Evolutionary conservation across 169 alveolate genomes (phyloP), one percentile per base, ranked within the genome.

Genomic region (Eimeria falciformis): DNA sequence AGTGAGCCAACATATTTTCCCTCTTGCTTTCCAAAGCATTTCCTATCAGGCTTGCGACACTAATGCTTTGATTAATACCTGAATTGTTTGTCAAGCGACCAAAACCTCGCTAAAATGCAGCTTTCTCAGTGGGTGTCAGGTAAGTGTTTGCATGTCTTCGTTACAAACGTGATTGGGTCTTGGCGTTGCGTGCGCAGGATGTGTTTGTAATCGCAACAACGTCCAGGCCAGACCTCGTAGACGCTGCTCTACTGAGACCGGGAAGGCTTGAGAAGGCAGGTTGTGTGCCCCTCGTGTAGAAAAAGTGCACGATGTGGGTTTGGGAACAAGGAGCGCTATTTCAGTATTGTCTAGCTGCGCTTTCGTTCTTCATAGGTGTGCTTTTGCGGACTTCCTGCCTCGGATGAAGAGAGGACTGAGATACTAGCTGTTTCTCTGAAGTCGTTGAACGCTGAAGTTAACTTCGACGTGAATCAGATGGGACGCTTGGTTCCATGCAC

Each of bases 141-240:
- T n/a, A n/a, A n/a, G n/a, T n/a, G n/a, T n/a, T n/a, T n/a, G n/a
- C n/a, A n/a, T n/a, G n/a, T n/a, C n/a, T n/a, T n/a, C n/a, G n/a
- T n/a, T n/a, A n/a, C n/a, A n/a, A n/a, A n/a, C n/a, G n/a, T n/a
- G n/a, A n/a, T n/a, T n/a, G n/a, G n/a, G n/a, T n/a, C n/a, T 25
- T 11, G 62, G 9, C 17, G 14, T 43, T 77, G 21, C 73, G 75
- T 9, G 69, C 29, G 33, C 92, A 93, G 92, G 93, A 98, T 73
- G 99, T 98, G 29, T 98, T 97, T 90, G 98, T 99, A 50, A 96
- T 99, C 68, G 99, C 99, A 21, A 99, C 99, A 5, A 98, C 99
- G 0, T 98, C 99, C 90, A 96, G 99, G 77, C 99, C 99, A 2
- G 99, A 99, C 94, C 98, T 98, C 18, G 97, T 99, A 71, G 99